Evolutionary conservation across 441 rosid species (phyloP), one percentile per base, ranked within the genome.

Genomic region (Hura crepitans): DNA sequence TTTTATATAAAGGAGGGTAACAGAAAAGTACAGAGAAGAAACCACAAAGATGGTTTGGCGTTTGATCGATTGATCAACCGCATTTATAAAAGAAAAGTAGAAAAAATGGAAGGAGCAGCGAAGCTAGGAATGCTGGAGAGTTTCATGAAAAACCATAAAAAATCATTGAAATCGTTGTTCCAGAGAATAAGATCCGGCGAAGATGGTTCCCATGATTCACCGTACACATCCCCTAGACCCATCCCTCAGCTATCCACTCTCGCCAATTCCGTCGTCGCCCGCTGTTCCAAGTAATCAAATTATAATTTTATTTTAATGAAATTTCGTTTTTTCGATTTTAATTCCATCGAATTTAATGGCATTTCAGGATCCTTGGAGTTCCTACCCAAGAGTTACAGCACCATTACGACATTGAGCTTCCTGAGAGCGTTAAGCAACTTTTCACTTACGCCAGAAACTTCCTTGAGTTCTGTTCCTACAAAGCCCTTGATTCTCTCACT

Each of bases 251-350:
- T 90, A 75, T 90, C 97, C 35, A 65, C 83, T 51, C 80, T 89
- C 76, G 94, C 97, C 62, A 93, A 93, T 73, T 86, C 96, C 74
- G 97, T 93, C 78, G 96, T 91, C 79, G 74, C 84, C 55, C 96
- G 97, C 76, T 90, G 94, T 79, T 86, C 97, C 81, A 85, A 80
- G 98, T 89, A 82, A 58, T 58, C 61, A 5, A 13, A 2, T 6
- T 37, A 50, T n/a, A 1, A 0, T 35, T 30, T 6, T 15, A 27
- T n/a, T 30, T 25, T 0, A n/a, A 35, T 18, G 28, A 23, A 5
- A 60, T 22, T 46, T 33, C 7, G 15, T 31, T 27, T 66, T 23
- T 22, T 13, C 30, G 25, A 14, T 63, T 12, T 25, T 63, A 25
- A n/a, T 46, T 63, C 18, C 28, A 27, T 59, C 27, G 39, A 43